Base-by-base conservation (phyloP, 2,329 filamentous ascomycete species). In the Parasarocladium wereldwijsianum region DNA sequence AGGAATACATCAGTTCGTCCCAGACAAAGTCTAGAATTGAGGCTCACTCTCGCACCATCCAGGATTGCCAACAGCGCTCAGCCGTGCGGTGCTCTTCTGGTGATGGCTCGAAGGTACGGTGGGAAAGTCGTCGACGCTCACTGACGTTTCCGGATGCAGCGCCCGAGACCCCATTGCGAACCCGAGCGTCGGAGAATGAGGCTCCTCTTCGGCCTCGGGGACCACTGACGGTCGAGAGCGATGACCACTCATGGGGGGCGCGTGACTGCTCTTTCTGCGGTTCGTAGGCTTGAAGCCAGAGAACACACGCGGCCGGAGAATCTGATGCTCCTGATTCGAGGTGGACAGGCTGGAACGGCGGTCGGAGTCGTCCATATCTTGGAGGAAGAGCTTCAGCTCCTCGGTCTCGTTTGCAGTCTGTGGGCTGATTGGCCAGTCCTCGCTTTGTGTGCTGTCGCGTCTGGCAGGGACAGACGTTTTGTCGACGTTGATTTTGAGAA, bases 11-110 rank as follows among this genome's bases (percentile, higher is more conserved):
- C n/a, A n/a, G n/a, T n/a, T n/a, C n/a, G n/a, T n/a, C n/a, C n/a
- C n/a, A n/a, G n/a, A n/a, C n/a, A n/a, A n/a, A n/a, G n/a, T n/a
- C n/a, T n/a, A n/a, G n/a, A n/a, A n/a, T n/a, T n/a, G n/a, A n/a
- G n/a, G n/a, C n/a, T n/a, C n/a, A n/a, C n/a, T n/a, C n/a, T n/a
- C n/a, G n/a, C n/a, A n/a, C n/a, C n/a, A n/a, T n/a, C n/a, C n/a
- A n/a, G n/a, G n/a, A n/a, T n/a, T n/a, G n/a, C n/a, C n/a, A 11
- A 59, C 54, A 2, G 56, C 56, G 30, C 55, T 58, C 24, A 59
- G 40, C n/a, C n/a, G n/a, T n/a, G n/a, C n/a, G n/a, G n/a, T n/a
- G n/a, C n/a, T n/a, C n/a, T n/a, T n/a, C n/a, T n/a, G n/a, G n/a
- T n/a, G n/a, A n/a, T n/a, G n/a, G n/a, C n/a, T n/a, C n/a, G n/a